phyloP scores from a whole-genome alignment of 441 rosid genomes.

The Croton setiger region DNA sequence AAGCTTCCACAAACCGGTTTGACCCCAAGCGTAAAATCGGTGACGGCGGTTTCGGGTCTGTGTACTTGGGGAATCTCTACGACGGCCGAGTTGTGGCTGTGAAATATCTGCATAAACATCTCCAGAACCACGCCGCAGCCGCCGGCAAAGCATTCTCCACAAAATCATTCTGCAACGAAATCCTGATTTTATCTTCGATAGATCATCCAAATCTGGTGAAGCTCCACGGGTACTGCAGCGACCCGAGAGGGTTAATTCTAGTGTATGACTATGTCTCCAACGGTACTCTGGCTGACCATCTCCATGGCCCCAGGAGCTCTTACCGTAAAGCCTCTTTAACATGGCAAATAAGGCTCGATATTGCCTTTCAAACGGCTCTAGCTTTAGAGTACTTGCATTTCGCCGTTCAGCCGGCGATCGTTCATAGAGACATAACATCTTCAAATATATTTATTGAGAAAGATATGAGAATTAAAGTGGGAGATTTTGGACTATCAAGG shows the following conservation, averaged over 20 bases:
- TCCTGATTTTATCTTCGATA: constrained; percentile 74
- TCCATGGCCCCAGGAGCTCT: constrained; percentile 47
- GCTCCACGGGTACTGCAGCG: constrained; percentile 92
- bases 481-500: constrained; percentile 84
- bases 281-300: constrained; percentile 88
- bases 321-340: constrained; percentile 31
- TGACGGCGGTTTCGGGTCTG: constrained; percentile 91
- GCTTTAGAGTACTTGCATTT: constrained; percentile 80
- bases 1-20: constrained; percentile 65
- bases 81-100: constrained; percentile 78
- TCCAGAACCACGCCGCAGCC: constrained; percentile 38
- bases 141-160: constrained; percentile 53
- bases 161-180: constrained; percentile 86
- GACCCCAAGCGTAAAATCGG: constrained; percentile 80
- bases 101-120: constrained; percentile 63
- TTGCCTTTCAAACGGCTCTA: constrained; percentile 64
- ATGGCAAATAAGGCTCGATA: constrained; percentile 72
- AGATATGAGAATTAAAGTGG: constrained; percentile 80
- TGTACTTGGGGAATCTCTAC: constrained; percentile 60
- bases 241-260: constrained; percentile 78
- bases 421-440: constrained; percentile 79
- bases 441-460: constrained; percentile 78
- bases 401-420: constrained; percentile 59
- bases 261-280: constrained; percentile 81
- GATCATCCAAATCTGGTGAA: constrained; percentile 76